phyloP scores from a whole-genome alignment of 768 basidiomycete species.

The Tubosaeta sp. region DNA sequence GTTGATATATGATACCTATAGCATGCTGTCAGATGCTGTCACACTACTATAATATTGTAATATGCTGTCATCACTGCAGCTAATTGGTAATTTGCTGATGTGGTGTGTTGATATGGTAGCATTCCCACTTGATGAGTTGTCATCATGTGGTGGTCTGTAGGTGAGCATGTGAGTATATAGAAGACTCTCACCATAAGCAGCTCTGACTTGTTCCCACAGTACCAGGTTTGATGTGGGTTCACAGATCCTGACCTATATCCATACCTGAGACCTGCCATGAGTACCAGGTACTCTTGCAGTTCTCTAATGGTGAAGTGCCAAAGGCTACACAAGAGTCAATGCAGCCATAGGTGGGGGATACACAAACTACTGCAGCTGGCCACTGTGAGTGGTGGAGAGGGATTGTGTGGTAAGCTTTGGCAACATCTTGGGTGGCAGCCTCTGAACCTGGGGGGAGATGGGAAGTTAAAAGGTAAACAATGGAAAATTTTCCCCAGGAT shows the following conservation, averaged over 20 bases:
- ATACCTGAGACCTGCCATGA: background rate
- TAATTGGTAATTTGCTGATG: too few relatives aligned
- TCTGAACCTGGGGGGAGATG: background rate
- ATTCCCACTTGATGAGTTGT: too few relatives aligned
- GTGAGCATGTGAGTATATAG: too few relatives aligned
- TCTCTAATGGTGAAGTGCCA: background rate
- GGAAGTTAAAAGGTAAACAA: background rate
- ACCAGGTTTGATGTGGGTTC: background rate
- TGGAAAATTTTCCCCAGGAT: background rate
- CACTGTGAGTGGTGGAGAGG: background rate
- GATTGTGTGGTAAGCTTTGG: background rate
- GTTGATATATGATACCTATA: too few relatives aligned
- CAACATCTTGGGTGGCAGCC: background rate
- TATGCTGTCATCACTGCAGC: too few relatives aligned
- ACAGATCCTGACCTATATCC: background rate
- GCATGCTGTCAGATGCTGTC: too few relatives aligned
- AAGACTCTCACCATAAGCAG: too few relatives aligned
- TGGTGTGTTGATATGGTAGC: too few relatives aligned
- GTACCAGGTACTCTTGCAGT: background rate
- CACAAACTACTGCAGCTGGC: background rate
- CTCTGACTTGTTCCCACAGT: background rate
- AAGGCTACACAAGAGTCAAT: background rate
- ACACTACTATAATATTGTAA: too few relatives aligned
- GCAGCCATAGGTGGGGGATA: background rate
- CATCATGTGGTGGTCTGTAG: too few relatives aligned